Base-by-base conservation (phyloP, 345 rosid species). In the Moricandia moricandioides region DNA sequence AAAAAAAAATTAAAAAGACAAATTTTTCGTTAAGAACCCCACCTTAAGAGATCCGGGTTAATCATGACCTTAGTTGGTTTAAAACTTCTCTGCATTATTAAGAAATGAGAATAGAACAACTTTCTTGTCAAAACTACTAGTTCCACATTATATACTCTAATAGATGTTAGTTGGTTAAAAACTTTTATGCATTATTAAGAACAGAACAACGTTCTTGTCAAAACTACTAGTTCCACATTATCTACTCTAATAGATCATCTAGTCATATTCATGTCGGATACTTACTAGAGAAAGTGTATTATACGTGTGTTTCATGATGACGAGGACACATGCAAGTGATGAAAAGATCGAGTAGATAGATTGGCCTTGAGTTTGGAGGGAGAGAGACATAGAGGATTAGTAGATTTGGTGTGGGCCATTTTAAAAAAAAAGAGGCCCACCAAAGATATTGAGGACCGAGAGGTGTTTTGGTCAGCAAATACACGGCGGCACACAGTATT, bases 321-420 rank as follows among this genome's bases (percentile, higher is more conserved):
- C 3, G 56, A 62, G 31, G 70, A 60, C 65, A 33, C 60, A 55
- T 76, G 51, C 17, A 58, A 76, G 49, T 37, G 64, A 76, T 29
- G 70, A 40, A 55, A 62, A 52, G 47, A 62, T 63, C 65, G 33
- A 67, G 67, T 35, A 52, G 43, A 61, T 61, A 68, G 35, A 45
- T 37, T 33, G 60, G 74, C 26, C 4, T 69, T 27, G 62, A 16
- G 6, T 75, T 60, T 51, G 56, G 57, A 67, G 62, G 49, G 51
- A 65, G 51, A 66, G 71, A 73, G 13, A 34, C 30, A 37, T 18
- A 55, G 65, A 4, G 65, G 7, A 56, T 27, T 33, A 33, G 71
- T 70, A 77, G 71, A 77, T 65, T 70, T 77, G 55, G 62, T 71
- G 76, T 77, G 76, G 55, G 56, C 72, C 63, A 59, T 65, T 33